Conservation (phyloP, 805 yeast genomes). For the Teunomyces lycoperdinae region DNA sequence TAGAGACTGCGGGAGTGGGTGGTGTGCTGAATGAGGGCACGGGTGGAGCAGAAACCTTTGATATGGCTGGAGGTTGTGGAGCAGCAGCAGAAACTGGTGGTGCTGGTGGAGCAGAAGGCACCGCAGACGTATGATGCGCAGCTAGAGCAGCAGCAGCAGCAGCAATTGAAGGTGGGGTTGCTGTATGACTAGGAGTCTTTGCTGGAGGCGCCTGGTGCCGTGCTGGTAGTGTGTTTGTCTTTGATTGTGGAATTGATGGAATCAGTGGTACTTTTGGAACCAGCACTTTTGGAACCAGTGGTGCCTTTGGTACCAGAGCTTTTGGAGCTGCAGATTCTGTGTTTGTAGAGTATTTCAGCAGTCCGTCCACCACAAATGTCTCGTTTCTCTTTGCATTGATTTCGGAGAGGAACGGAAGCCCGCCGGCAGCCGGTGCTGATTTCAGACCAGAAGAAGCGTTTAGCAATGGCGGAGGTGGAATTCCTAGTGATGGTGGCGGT, state of each 20-base stretch:
- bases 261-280: constrained; percentile 2
- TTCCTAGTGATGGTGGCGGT: constrained; percentile 15
- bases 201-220: not conserved
- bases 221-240: constrained; percentile 5
- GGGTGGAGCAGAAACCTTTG: constrained; percentile 5
- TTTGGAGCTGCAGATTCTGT: constrained; percentile 1
- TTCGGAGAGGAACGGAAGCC: constrained; percentile 49
- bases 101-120: constrained; percentile 15
- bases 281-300: not conserved
- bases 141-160: constrained; percentile 11
- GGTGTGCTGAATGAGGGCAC: constrained; percentile 13
- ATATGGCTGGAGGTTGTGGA: constrained; percentile 18
- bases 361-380: constrained; percentile 41
- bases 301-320: constrained; percentile 1
- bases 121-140: constrained; percentile 4
- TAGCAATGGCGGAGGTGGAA: constrained; percentile 12
- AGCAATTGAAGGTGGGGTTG: constrained; percentile 12
- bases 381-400: constrained; percentile 50
- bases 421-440: constrained; percentile 30
- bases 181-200: not conserved
- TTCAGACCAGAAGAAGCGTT: not conserved
- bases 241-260: constrained; percentile 7
- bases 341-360: constrained; percentile 13
- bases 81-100: constrained; percentile 23
- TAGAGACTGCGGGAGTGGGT: constrained; percentile 11